A percentile compares a stretch with the other conserved stretches of the same genome.
These are phyloP conservation scores for Penicillium sp. DNA, from an alignment of 2,329 filamentous ascomycete species.

Conservation along the genomic window DNA sequence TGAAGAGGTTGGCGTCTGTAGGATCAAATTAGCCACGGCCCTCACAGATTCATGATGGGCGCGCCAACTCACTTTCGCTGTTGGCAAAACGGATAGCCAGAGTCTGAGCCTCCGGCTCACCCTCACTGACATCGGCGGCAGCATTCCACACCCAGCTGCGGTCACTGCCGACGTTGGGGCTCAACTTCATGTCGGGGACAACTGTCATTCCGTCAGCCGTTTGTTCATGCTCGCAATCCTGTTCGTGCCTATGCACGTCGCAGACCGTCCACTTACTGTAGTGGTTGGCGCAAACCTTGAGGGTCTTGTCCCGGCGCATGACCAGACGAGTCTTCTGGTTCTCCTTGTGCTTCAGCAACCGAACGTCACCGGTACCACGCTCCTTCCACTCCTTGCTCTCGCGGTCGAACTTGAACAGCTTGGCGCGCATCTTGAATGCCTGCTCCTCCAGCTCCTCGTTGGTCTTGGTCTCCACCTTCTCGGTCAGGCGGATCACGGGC, in stretches of 20 bases:
- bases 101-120: constrained; percentile 92
- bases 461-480: constrained; percentile 96
- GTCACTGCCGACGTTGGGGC: constrained; percentile 95
- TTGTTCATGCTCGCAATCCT: too few relatives aligned
- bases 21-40: background rate
- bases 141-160: constrained; percentile 99
- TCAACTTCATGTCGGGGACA: constrained; percentile 97
- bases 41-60: background rate
- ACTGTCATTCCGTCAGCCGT: constrained; percentile 54
- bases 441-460: constrained; percentile 98
- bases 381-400: constrained; percentile 98
- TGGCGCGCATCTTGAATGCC: constrained; percentile 98
- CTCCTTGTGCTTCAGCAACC: constrained; percentile 97
- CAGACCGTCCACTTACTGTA: constrained; percentile 67
- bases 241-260: too few relatives aligned
- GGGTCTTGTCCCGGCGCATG: constrained; percentile 98
- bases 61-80: constrained; percentile 73
- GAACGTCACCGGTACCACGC: constrained; percentile 92
- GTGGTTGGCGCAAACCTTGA: constrained; percentile 99
- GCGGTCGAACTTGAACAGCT: constrained; percentile 97
- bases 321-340: constrained; percentile 96
- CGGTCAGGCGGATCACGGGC: constrained; percentile 90
- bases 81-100: constrained; percentile 97
- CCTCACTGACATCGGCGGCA: constrained; percentile 95
- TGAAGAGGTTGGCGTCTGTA: constrained; percentile 91